A percentile compares a stretch with the other conserved stretches of the same genome.
Conservation (phyloP, 495 filamentous ascomycete species). For the Staphylotrichum longicolle region DNA sequence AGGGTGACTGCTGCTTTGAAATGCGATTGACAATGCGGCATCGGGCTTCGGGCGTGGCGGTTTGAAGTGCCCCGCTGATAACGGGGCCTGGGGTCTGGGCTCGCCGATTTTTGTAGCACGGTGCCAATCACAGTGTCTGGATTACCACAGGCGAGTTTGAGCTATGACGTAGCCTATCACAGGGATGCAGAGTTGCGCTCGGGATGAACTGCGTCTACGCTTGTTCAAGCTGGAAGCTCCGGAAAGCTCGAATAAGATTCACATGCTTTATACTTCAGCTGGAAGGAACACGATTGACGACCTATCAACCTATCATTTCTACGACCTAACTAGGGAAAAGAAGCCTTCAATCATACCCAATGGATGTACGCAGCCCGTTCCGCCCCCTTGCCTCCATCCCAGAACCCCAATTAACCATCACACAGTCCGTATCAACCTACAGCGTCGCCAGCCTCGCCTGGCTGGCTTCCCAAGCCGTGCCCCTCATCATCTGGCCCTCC, state of each 20-base stretch:
- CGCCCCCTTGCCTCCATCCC: neutral
- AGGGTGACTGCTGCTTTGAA: slow-evolving; percentile 39
- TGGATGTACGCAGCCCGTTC: slow-evolving; percentile 14
- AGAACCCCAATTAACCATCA: slow-evolving; percentile 3
- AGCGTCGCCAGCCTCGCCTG: slow-evolving; percentile 64
- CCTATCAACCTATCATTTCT: no score
- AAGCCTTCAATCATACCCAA: neutral
- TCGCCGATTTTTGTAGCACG: slow-evolving; percentile 12
- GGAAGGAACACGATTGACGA: no score
- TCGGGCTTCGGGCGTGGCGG: slow-evolving; percentile 28
- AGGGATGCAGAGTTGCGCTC: neutral
- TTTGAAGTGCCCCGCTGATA: slow-evolving; percentile 16
- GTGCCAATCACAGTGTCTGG: slow-evolving; percentile 19
- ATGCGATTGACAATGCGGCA: slow-evolving; percentile 38
- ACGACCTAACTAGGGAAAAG: no score
- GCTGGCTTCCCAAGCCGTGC: slow-evolving; percentile 64
- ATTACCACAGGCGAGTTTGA: neutral
- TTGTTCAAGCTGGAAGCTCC: no score
- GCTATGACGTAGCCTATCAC: slow-evolving; percentile 19
- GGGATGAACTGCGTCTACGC: no score
- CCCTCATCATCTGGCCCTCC: slow-evolving; percentile 62
- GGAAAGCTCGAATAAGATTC: no score
- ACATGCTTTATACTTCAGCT: no score
- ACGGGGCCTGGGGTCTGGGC: slow-evolving; percentile 8
- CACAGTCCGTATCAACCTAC: slow-evolving; percentile 64